Evolutionary conservation across 179 eudicot genomes (phyloP), one percentile per base, ranked within the genome.

Genomic region (Pouteria campechiana): DNA sequence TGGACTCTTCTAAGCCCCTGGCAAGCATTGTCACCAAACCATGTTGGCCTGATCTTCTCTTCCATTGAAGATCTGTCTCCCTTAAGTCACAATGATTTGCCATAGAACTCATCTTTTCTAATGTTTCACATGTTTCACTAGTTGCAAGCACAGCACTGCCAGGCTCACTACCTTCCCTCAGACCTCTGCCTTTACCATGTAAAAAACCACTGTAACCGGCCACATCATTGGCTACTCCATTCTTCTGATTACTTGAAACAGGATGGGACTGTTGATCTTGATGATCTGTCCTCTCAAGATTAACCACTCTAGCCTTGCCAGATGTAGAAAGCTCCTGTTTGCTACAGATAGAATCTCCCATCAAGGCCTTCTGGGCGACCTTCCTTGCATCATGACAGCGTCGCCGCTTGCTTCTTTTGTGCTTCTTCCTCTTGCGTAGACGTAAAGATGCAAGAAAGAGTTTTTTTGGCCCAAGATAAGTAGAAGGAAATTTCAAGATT

Each of bases 391-490:
- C 55, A 28, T 34, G 14, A 29, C 24, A 45, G 34, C 24, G 14
- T n/a, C 22, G 30, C 22, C 17, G 54, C 60, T 70, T 75, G 31
- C 12, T 51, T 64, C 42, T 62, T 60, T 67, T 87, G 65, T 51
- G 81, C 37, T 66, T 72, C 37, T 57, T 69, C 60, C 59, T 69
- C 72, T 75, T 82, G 25, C 50, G 58, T 57, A 60, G 35, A 43
- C 50, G 37, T 14, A 73, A 52, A 28, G 73, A 70, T 30, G 59
- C 65, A 35, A 68, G 59, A 46, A 67, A 61, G 32, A 87, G 57
- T 41, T 79, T 61, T 55, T 54, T 76, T 33, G 80, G 60, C 58
- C 96, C 70, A 52, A 92, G 63, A 38, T 67, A 68, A 57, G 54
- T 48, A 7, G 56, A 59, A n/a, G 48, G n/a, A n/a, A n/a, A n/a